Base-by-base conservation (phyloP, 2,329 filamentous ascomycete genomes). In the Pseudocercospora musae region DNA sequence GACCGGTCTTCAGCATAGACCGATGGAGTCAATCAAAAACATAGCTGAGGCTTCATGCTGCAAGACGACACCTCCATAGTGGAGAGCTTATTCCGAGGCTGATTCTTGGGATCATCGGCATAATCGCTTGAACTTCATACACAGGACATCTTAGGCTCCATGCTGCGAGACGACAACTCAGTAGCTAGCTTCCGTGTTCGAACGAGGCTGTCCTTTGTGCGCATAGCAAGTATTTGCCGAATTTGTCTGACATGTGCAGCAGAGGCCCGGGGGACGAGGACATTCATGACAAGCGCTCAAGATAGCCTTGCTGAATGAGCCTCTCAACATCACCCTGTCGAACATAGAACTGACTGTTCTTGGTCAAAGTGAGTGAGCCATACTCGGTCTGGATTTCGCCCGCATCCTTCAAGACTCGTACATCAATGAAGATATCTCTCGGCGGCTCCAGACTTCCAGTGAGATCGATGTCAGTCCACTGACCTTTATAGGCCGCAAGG, bases 381-480 rank as follows among this genome's bases (percentile, higher is more conserved):
- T 99, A 99, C 82, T 99, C 96, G 0, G 95, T 99, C 79, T 99
- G 94, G 67, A 99, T 97, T 81, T 99, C 95, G 4, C 96, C 95
- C 1, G 94, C 95, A 80, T 99, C 95, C 76, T 95, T 97, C 67
- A 99, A 79, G 54, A 99, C 95, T 52, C 95, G 84, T 37, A 99
- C 95, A 76, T 99, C 95, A 71, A 99, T 96, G 76, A 98, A 99
- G 58, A 99, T 80, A 77, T 99, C 95, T 70, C 87, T 87, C n/a
- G 95, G 95, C 23, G 95, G 95, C 73, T 96, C 92, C 73, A 99
- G 80, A 72, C 90, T 95, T 31, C 95, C 95, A 2, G 95, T 97
- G 59, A 99, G 81, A 77, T 99, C 95, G 68, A 99, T 90, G 75
- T 99, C 95, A 20, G 94, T 98, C 94, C 94, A 99, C 72, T 96